Evolutionary conservation across 2,329 filamentous ascomycete species (phyloP).

Genomic region (Penicillium sp.): DNA sequence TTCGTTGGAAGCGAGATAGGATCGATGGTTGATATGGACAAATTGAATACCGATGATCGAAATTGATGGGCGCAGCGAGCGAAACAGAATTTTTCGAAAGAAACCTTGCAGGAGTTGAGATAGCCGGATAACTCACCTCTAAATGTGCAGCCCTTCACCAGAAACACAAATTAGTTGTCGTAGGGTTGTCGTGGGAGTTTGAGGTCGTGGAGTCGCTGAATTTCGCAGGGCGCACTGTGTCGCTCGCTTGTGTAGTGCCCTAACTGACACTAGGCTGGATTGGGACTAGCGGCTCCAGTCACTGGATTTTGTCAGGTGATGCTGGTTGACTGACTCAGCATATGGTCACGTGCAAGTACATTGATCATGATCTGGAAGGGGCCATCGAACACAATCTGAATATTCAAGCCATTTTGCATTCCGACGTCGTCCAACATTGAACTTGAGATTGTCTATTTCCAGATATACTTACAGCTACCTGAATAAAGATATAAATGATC

Average conservation of each 20-base stretch:
- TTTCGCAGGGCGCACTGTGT: constrained; percentile 42
- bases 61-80: constrained; percentile 22
- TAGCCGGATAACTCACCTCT: constrained; percentile 40
- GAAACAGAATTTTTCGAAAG: constrained; percentile 26
- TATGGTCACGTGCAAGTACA: not conserved
- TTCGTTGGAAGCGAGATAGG: not conserved
- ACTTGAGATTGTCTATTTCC: not conserved
- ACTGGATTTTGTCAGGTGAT: constrained; percentile 23
- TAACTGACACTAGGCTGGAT: constrained; percentile 36
- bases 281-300: constrained; percentile 18
- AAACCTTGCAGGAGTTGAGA: constrained; percentile 21
- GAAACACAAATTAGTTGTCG: constrained; percentile 42
- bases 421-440: not conserved
- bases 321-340: constrained; percentile 12
- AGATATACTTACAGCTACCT: not conserved
- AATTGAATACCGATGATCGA: constrained; percentile 12
- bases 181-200: constrained; percentile 41
- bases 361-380: not conserved
- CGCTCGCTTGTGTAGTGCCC: constrained; percentile 46
- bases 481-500: not conserved
- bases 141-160: constrained; percentile 47
- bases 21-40: constrained; percentile 7
- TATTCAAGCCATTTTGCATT: not conserved
- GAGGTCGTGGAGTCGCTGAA: constrained; percentile 43
- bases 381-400: not conserved